Evolutionary conservation across 441 rosid genomes (phyloP).

Genomic region (Erodium trifolium): DNA sequence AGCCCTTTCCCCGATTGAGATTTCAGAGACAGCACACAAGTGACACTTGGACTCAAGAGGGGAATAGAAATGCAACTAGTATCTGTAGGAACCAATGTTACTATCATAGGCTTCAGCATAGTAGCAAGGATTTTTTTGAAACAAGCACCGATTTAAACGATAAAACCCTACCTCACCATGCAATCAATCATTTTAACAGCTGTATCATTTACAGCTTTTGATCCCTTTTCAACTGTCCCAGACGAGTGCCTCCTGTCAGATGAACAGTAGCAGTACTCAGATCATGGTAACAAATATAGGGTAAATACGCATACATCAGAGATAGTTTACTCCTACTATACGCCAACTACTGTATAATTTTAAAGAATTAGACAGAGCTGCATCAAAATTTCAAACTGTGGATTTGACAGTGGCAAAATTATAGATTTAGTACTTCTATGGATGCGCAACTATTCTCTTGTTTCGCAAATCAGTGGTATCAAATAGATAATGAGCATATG

Average conservation of each 20-base stretch:
- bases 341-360: neutral
- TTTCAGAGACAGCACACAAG: too few relatives aligned
- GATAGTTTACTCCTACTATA: neutral
- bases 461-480: too few relatives aligned
- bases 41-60: too few relatives aligned
- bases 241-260: conserved; percentile 55
- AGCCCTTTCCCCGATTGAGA: too few relatives aligned
- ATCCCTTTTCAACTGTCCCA: conserved; percentile 32
- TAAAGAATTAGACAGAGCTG: too few relatives aligned
- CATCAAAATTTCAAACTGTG: too few relatives aligned
- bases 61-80: too few relatives aligned
- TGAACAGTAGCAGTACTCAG: conserved; percentile 1
- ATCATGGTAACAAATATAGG: neutral
- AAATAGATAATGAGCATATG: too few relatives aligned
- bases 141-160: neutral
- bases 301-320: neutral
- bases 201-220: conserved; percentile 37
- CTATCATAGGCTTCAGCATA: neutral
- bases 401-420: too few relatives aligned
- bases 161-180: conserved; percentile 51
- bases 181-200: conserved; percentile 44
- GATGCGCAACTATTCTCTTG: too few relatives aligned
- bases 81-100: neutral
- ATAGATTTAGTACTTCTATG: too few relatives aligned
- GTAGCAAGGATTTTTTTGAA: neutral